Percentiles rank a stretch among this genome's conserved stretches.
phyloP scores from a whole-genome alignment of 768 basidiomycete species.

The Calocera viscosa region DNA sequence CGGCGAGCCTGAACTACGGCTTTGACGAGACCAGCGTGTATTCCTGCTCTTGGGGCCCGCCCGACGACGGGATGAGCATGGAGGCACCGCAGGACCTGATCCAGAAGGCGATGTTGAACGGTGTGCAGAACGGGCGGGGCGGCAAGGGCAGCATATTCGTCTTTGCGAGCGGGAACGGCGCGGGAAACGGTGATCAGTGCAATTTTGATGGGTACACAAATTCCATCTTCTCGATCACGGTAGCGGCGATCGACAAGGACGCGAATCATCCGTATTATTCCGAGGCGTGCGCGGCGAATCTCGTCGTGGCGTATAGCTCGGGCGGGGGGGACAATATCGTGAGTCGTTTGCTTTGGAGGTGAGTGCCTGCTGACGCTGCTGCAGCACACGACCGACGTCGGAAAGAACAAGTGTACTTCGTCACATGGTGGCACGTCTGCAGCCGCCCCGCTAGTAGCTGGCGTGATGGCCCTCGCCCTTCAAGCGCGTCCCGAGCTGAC shows the following conservation, averaged over 20 bases:
- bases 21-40: conserved; percentile 87
- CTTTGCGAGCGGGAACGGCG: conserved; percentile 96
- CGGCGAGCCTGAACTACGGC: conserved; percentile 85
- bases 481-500: conserved; percentile 83
- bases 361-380: conserved; percentile 15
- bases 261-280: conserved; percentile 95
- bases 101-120: conserved; percentile 86
- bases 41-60: conserved; percentile 97
- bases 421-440: conserved; percentile 94
- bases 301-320: conserved; percentile 92
- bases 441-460: conserved; percentile 91
- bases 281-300: conserved; percentile 93
- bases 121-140: conserved; percentile 74
- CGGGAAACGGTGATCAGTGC: conserved; percentile 82
- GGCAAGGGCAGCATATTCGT: conserved; percentile 92
- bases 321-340: conserved; percentile 91
- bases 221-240: conserved; percentile 89
- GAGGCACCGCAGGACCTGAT: conserved; percentile 87
- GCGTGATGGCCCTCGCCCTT: conserved; percentile 82
- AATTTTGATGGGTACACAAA: conserved; percentile 99
- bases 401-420: conserved; percentile 64
- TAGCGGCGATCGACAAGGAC: conserved; percentile 87
- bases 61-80: conserved; percentile 89
- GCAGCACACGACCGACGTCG: conserved; percentile 90
- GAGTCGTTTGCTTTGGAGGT: conserved; percentile 25